Base-by-base conservation (phyloP, 1,139 yeast species). In the Pichia sp. region DNA sequence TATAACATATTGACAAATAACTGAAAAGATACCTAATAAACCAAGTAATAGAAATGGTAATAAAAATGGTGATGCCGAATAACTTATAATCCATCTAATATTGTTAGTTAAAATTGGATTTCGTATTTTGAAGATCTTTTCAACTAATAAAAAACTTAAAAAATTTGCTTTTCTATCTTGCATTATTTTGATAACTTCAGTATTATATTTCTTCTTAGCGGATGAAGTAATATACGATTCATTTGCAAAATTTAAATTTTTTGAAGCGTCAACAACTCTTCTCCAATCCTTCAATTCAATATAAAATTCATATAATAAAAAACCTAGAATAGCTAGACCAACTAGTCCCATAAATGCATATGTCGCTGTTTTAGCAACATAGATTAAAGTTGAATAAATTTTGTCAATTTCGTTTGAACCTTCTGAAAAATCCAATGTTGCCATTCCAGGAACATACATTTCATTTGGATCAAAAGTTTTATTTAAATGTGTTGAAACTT, bases 281-380 rank as follows among this genome's bases (percentile, higher is more conserved):
- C 58, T 66, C 88, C 88, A 83, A n/a, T 66, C 62, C 42, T 68
- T 62, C 42, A 66, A 66, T 50, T 80, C 85, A 30, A 65, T 56
- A 54, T 68, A 73, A 2, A 70, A 69, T 5, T 72, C 66, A 0
- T 78, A 50, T 34, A 78, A 61, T 3, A 54, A 36, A 1, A 67
- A 66, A 0, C 63, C 43, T 0, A 75, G 42, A 0, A 81, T 74
- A 2, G 52, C 62, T 0, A 78, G 46, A 0, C 70, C 56, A 35
- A 83, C 57, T 1, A 73, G 31, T 2, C 72, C 63, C 7, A 78
- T 61, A 7, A 78, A 61, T 2, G 71, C 61, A 26, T 67, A 68
- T 27, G 75, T 62, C 2, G 71, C 53, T 9, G 56, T 58, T 27
- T 64, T 61, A 8, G 79, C 60, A 2, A 63, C 58, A 2, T 62